These are phyloP conservation scores for Wallemia ichthyophaga DNA, from an alignment of 1,284 basidiomycete species.

Conservation along the genomic window DNA sequence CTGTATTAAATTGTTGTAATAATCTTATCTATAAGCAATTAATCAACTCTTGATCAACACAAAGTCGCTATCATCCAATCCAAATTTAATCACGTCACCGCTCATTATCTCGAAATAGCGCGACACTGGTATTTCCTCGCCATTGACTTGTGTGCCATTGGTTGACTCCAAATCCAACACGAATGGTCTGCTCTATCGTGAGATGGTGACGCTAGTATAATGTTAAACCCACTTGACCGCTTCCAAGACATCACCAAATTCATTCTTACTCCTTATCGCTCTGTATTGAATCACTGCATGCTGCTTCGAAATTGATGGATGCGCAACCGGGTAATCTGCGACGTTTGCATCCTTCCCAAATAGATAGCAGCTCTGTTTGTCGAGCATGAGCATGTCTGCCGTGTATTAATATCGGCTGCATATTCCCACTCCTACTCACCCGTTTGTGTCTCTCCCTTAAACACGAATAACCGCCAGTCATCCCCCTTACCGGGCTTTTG, in stretches of 20 bases:
- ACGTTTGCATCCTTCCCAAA: constrained; percentile 8
- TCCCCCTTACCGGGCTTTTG: constrained; percentile 37
- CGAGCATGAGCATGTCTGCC: neutral
- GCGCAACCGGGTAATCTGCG: constrained; percentile 66
- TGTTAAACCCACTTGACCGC: constrained; percentile 36
- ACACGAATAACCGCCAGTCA: constrained; percentile 86
- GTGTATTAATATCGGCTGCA: neutral
- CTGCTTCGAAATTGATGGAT: constrained; percentile 93
- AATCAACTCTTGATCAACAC: neutral
- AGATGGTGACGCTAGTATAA: constrained; percentile 2
- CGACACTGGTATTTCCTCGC: constrained; percentile 46
- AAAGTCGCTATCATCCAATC: neutral
- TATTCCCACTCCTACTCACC: constrained; percentile 26
- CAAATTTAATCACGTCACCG: constrained; percentile 25
- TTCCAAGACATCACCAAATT: constrained; percentile 48
- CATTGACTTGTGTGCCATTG: constrained; percentile 78
- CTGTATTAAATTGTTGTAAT: neutral
- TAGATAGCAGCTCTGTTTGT: constrained; percentile 2
- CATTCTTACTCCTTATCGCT: constrained; percentile 53
- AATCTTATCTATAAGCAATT: neutral
- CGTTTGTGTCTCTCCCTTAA: constrained; percentile 72
- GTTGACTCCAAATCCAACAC: constrained; percentile 91
- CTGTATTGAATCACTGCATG: constrained; percentile 91
- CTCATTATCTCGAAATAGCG: constrained; percentile 69
- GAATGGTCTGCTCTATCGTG: constrained; percentile 33